Base-by-base conservation (phyloP, 75 land plant genomes). In the Azolla pinnata region DNA sequence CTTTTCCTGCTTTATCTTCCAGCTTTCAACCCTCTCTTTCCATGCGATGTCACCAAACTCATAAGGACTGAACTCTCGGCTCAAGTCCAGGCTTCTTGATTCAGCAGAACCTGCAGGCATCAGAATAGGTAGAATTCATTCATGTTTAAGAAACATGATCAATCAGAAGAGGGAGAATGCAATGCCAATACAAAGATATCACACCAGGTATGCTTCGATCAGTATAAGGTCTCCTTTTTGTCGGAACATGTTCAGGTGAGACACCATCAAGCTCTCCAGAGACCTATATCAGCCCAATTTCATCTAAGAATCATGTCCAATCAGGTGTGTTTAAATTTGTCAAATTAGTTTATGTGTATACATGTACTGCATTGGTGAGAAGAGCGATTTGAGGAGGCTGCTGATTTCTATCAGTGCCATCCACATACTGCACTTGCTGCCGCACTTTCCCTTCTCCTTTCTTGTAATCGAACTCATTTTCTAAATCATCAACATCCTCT, bases 1-100 rank as follows among this genome's bases (percentile, higher is more conserved):
- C 54, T 84, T 87, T 1, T 87, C 88, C 47, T 84, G 85, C 73
- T 79, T 84, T 64, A 69, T 67, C 58, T 76, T 84, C 88, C 88
- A 87, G 35, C 80, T 83, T 63, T 87, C 88, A 57, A 87, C 73
- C 60, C 92, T 84, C 59, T 87, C 92, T 59, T 87, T 87, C 92
- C 88, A 87, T 9, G 88, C 85, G 44, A 87, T 81, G 62, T 74
- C 81, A 29, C 92, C 92, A 54, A 78, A 72, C 18, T 82, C 74
- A 40, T 79, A 72, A 10, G 81, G 67, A 56, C 74, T 59, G 29
- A 69, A 80, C 31, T 87, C 91, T 49, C 78, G 84, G 12, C 67
- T 54, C 29, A 84, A 78, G 56, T 81, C 84, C 68, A 69, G 67
- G 55, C 67, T 60, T 38, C 80, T 66, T 40, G 64, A 33, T 58